Conservation (phyloP, 257 asterid species). For the Penstemon barbatus region DNA sequence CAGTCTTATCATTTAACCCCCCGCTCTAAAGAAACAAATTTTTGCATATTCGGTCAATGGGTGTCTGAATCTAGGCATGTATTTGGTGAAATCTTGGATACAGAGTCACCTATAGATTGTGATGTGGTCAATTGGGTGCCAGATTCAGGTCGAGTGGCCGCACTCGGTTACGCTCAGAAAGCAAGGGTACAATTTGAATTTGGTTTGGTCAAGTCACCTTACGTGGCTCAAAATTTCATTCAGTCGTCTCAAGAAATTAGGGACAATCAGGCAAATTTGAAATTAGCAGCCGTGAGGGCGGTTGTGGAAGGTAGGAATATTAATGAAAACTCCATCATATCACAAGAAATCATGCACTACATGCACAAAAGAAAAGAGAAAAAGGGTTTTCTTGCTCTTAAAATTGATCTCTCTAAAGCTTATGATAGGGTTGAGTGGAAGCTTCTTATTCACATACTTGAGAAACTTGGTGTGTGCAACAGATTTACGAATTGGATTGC, state of each 20-base stretch:
- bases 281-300: constrained; percentile 77
- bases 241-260: constrained; percentile 91
- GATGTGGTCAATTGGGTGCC: constrained; percentile 95
- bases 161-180: constrained; percentile 81
- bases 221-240: constrained; percentile 84
- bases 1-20: constrained; percentile 58
- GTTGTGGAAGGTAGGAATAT: constrained; percentile 96
- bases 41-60: constrained; percentile 84
- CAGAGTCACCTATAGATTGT: constrained; percentile 77
- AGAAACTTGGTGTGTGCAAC: too few species aligned
- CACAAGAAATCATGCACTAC: too few species aligned
- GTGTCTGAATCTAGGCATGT: constrained; percentile 74
- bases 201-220: constrained; percentile 84
- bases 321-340: too few species aligned
- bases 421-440: too few species aligned
- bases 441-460: too few species aligned
- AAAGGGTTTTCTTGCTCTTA: too few species aligned
- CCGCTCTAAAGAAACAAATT: constrained; percentile 54
- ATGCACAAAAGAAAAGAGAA: too few species aligned
- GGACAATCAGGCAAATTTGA: constrained; percentile 87
- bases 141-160: constrained; percentile 92
- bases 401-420: too few species aligned
- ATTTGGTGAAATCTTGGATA: constrained; percentile 74
- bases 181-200: constrained; percentile 88
- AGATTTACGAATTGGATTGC: too few species aligned